Evolutionary conservation across 176 grass and related monocot species (phyloP).

Genomic region (Microstegium vimineum): DNA sequence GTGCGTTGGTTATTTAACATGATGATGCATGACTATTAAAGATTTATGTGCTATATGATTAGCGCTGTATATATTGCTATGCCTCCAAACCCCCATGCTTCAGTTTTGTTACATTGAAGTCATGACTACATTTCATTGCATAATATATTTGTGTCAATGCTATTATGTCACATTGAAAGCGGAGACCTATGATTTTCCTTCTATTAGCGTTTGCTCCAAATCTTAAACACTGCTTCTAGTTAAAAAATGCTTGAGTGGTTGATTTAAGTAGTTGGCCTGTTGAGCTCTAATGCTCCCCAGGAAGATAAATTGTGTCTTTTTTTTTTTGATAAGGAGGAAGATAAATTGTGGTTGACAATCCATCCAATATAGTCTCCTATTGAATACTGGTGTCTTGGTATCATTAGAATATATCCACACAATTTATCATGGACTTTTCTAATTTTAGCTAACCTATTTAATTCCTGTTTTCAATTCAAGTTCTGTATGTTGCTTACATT

Average conservation of each 20-base stretch:
- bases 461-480: background rate
- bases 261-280: slow-evolving; percentile 18
- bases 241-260: slow-evolving; percentile 6
- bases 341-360: background rate
- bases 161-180: background rate
- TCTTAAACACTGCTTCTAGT: background rate
- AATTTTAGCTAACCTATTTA: background rate
- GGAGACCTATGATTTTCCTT: background rate
- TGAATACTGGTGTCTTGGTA: background rate
- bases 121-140: background rate
- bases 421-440: background rate
- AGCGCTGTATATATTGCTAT: slow-evolving; percentile 14
- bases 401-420: background rate
- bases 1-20: background rate
- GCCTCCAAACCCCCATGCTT: background rate
- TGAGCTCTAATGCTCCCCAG: background rate
- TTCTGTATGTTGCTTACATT: slow-evolving; percentile 26
- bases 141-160: slow-evolving; percentile 2
- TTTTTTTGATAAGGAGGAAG: background rate
- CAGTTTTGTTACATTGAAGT: slow-evolving; percentile 1
- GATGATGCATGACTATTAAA: background rate
- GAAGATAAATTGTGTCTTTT: background rate
- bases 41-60: background rate
- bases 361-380: background rate
- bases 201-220: background rate